phyloP scores from a whole-genome alignment of 2,329 filamentous ascomycete species.

The Colletotrichum sojae region DNA sequence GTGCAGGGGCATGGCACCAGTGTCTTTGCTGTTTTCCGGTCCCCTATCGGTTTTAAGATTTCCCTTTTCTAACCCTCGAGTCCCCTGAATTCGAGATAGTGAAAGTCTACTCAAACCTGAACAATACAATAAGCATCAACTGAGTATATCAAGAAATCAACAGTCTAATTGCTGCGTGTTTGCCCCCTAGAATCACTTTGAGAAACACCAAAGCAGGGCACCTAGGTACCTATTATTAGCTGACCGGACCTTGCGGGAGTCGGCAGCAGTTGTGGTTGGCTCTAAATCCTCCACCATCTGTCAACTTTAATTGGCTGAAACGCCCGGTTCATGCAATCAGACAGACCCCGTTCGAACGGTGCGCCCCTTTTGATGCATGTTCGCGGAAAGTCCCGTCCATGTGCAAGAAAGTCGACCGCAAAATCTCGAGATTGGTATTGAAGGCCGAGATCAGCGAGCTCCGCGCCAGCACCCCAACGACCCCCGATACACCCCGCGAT shows the following conservation, averaged over 20 bases:
- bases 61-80: too few relatives aligned
- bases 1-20: not conserved
- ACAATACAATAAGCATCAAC: too few relatives aligned
- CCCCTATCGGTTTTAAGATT: too few relatives aligned
- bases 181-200: too few relatives aligned
- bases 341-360: not conserved
- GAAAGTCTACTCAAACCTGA: too few relatives aligned
- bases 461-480: slow-evolving; percentile 17
- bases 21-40: not conserved
- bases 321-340: slow-evolving; percentile 21
- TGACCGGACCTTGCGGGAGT: slow-evolving; percentile 28
- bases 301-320: slow-evolving; percentile 32
- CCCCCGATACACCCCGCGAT: slow-evolving; percentile 13
- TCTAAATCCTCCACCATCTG: not conserved
- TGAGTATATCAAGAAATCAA: too few relatives aligned
- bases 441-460: slow-evolving; percentile 11
- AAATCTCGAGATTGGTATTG: slow-evolving; percentile 23
- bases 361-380: slow-evolving; percentile 30
- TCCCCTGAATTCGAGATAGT: too few relatives aligned
- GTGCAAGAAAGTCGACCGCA: slow-evolving; percentile 34
- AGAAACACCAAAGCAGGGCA: too few relatives aligned
- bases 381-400: slow-evolving; percentile 22
- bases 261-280: slow-evolving; percentile 26
- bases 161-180: too few relatives aligned
- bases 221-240: not conserved